Percentiles rank a stretch among this genome's conserved stretches.
These are phyloP conservation scores for Sanguinoderma infundibulare DNA, from an alignment of 1,284 basidiomycete genomes.

Conservation along the genomic window DNA sequence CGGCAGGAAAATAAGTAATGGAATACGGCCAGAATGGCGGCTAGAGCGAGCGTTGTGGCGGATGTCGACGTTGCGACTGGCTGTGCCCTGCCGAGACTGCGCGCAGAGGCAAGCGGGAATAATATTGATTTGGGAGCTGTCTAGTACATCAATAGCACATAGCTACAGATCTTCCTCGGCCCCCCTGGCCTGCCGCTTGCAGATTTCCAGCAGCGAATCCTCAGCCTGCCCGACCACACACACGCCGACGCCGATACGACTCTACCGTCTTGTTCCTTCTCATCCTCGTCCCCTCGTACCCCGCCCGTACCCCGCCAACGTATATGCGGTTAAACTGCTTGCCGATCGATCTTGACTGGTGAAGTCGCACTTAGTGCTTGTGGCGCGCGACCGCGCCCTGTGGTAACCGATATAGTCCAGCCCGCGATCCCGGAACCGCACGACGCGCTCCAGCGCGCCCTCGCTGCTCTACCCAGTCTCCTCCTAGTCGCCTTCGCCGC, in stretches of 20 bases:
- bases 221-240: neutral
- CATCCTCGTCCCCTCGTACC: constrained; percentile 5
- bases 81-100: too few species aligned
- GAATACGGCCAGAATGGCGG: too few species aligned
- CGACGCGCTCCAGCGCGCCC: constrained; percentile 7
- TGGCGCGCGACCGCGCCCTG: constrained; percentile 19
- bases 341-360: constrained; percentile 18
- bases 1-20: too few species aligned
- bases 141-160: too few species aligned
- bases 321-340: constrained; percentile 9
- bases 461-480: constrained; percentile 9
- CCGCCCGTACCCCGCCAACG: constrained; percentile 1
- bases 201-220: neutral
- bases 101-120: too few species aligned
- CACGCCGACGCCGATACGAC: neutral
- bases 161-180: too few species aligned
- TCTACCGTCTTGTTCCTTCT: neutral
- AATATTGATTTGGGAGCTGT: too few species aligned
- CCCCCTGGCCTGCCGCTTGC: too few species aligned
- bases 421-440: constrained; percentile 21
- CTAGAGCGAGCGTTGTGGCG: neutral
- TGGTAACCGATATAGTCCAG: constrained; percentile 25
- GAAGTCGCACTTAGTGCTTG: constrained; percentile 18
- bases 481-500: constrained; percentile 1
- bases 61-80: too few species aligned